Evolutionary conservation across 495 filamentous ascomycete species (phyloP), one percentile per base, ranked within the genome.

Genomic region (Daldinia bambusicola): DNA sequence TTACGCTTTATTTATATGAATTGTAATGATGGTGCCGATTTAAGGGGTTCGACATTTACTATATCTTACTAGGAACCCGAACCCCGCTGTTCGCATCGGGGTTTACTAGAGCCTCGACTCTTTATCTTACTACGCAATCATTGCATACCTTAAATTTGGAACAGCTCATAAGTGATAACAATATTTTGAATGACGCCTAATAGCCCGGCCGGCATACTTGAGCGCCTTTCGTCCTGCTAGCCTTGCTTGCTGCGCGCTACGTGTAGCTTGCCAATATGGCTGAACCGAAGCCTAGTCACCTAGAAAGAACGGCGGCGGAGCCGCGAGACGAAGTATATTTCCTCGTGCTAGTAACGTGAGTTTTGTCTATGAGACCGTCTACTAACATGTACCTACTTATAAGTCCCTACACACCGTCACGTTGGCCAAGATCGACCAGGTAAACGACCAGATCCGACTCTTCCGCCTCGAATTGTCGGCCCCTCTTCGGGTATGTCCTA

Each of bases 231-330:
- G 9, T 4, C 22, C 18, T n/a, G 18, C 18, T 48, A 6, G 12
- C 18, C 9, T 9, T 9, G 12, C 22, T 0, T 48, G 10, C 18
- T 48, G 43, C 6, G 3, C 26, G 43, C 18, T 48, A 48, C 20
- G 3, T 26, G 26, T 22, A 48, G 18, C 43, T 48, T 10, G 10
- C 9, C 18, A 70, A 51, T 13, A 74, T 74, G 71, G 55, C 68
- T 30, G 34, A 22, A 13, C 16, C 22, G 22, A 74, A 71, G 50
- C 69, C 53, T 2, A 75, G 72, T 59, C 86, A 88, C 57, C 70
- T 85, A 12, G 85, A 93, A 70, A 88, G 93, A 60, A 96, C 93
- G 7, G 89, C 90, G 2, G 80, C 84, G 22, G 90, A 93, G 64
- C 91, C 89, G 52, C 90, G 92, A 41, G 88, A 91, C 43, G 79